These are phyloP conservation scores for Coemansia sp. DNA, from an alignment of 192 early-diverging fungal genomes.

Conservation along the genomic window DNA sequence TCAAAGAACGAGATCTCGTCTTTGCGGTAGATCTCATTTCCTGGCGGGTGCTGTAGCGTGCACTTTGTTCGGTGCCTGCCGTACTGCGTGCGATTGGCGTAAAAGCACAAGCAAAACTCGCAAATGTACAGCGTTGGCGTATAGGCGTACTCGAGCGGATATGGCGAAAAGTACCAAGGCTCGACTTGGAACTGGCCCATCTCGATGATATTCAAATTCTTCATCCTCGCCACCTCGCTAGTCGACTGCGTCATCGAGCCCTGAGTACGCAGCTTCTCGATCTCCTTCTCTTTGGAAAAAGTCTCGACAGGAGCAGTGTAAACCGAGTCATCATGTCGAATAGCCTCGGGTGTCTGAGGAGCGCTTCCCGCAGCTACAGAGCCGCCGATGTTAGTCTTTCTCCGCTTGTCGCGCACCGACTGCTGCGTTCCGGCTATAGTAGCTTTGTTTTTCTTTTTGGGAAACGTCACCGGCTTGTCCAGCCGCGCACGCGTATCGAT, in stretches of 20 bases:
- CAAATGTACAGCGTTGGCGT: slow-evolving; percentile 85
- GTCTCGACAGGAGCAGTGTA: slow-evolving; percentile 39
- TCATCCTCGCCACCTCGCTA: slow-evolving; percentile 90
- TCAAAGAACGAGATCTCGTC: slow-evolving; percentile 95
- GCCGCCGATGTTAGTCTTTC: slow-evolving; percentile 52
- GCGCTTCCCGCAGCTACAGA: slow-evolving; percentile 41
- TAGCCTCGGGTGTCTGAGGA: slow-evolving; percentile 45
- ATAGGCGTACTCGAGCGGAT: slow-evolving; percentile 83
- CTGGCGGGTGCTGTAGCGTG: slow-evolving; percentile 90
- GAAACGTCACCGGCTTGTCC: slow-evolving; percentile 67
- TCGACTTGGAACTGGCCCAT: slow-evolving; percentile 92
- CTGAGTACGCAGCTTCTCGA: slow-evolving; percentile 87
- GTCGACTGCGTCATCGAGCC: slow-evolving; percentile 98
- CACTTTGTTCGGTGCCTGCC: slow-evolving; percentile 85
- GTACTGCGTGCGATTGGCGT: slow-evolving; percentile 70
- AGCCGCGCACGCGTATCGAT: slow-evolving; percentile 62
- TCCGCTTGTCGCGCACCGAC: slow-evolving; percentile 45
- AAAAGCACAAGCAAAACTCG: slow-evolving; percentile 91
- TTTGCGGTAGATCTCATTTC: slow-evolving; percentile 97
- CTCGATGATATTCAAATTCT: slow-evolving; percentile 90
- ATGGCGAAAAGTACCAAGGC: slow-evolving; percentile 99
- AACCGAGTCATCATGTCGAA: slow-evolving; percentile 44
- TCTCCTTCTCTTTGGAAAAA: slow-evolving; percentile 94
- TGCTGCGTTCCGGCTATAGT: slow-evolving; percentile 22
- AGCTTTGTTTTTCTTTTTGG: slow-evolving; percentile 61